A percentile compares a stretch with the other conserved stretches of the same genome.
phyloP scores from a whole-genome alignment of 1,284 basidiomycete genomes.

The Trichosporon faecale region DNA sequence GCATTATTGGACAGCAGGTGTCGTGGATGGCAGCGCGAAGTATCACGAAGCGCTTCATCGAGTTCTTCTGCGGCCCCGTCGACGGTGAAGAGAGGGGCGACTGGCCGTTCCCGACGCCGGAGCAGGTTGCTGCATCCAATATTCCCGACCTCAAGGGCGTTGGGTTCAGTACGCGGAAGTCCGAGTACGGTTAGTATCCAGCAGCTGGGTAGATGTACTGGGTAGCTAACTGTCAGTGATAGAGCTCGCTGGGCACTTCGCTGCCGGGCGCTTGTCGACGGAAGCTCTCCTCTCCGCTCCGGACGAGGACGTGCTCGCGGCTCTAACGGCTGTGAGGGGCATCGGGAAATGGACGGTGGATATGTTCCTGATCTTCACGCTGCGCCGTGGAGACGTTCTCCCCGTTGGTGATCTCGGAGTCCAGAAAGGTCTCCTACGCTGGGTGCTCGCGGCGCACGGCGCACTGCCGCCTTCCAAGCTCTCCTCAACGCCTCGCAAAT shows the following conservation, averaged over 20 bases:
- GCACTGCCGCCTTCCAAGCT: conserved; percentile 35
- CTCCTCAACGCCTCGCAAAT: conserved; percentile 53
- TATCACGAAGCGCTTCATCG: conserved; percentile 76
- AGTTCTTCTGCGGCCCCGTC: conserved; percentile 62
- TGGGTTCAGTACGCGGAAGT: conserved; percentile 74
- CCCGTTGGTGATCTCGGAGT: conserved; percentile 79
- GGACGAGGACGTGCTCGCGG: conserved; percentile 70
- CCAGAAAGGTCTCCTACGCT: conserved; percentile 71
- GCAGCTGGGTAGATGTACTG: not conserved
- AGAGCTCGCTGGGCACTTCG: conserved; percentile 72
- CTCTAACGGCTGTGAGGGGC: conserved; percentile 73
- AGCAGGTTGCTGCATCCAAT: conserved; percentile 63
- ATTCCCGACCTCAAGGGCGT: conserved; percentile 63
- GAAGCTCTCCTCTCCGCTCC: conserved; percentile 65
- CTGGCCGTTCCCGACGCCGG: conserved; percentile 64
- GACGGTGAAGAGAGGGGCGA: conserved; percentile 20
- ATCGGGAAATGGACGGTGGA: conserved; percentile 70
- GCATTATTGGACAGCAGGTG: conserved; percentile 82
- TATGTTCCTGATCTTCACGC: conserved; percentile 86
- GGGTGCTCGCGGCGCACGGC: conserved; percentile 66
- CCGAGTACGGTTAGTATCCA: conserved; percentile 67
- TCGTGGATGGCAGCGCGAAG: conserved; percentile 84
- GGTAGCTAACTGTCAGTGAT: conserved; percentile 57
- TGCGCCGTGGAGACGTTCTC: conserved; percentile 75
- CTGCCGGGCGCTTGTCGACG: conserved; percentile 70